Conservation (phyloP, 1,284 basidiomycete species). For the Agroathelia rolfsii region DNA sequence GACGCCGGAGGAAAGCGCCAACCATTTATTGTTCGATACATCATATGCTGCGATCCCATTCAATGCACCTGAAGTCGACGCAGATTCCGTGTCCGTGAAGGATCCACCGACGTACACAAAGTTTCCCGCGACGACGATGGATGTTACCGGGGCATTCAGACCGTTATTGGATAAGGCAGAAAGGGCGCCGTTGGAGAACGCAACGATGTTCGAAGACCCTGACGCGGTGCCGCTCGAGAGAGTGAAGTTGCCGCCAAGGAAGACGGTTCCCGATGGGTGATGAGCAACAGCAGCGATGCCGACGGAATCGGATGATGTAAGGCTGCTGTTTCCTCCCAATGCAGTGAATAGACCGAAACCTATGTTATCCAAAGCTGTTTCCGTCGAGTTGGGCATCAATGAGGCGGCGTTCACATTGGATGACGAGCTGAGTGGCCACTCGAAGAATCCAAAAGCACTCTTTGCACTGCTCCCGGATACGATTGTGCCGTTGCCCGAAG, state of each 20-base stretch:
- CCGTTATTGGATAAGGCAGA: constrained; percentile 48
- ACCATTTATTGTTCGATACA: constrained; percentile 59
- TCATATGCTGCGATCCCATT: constrained; percentile 72
- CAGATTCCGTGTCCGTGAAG: constrained; percentile 62
- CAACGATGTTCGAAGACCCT: constrained; percentile 63
- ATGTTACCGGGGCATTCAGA: constrained; percentile 68
- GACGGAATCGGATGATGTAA: constrained; percentile 22
- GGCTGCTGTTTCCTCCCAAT: constrained; percentile 34
- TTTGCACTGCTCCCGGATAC: constrained; percentile 21
- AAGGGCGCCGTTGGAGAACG: constrained; percentile 54
- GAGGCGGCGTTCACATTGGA: constrained; percentile 44
- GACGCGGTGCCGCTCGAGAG: constrained; percentile 46
- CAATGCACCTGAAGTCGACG: constrained; percentile 44
- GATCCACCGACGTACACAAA: constrained; percentile 78
- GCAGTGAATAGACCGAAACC: constrained; percentile 50
- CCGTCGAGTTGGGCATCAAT: constrained; percentile 56
- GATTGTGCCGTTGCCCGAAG: constrained; percentile 21
- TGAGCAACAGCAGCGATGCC: constrained; percentile 51
- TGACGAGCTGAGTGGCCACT: constrained; percentile 54
- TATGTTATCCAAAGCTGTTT: constrained; percentile 60
- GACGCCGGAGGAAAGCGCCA: constrained; percentile 63
- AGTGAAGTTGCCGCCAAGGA: constrained; percentile 74
- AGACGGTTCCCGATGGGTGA: constrained; percentile 54
- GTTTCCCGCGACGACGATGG: constrained; percentile 49
- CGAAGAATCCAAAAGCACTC: constrained; percentile 65